Percentiles rank a stretch among this genome's conserved stretches.
These are phyloP conservation scores for Dichotomopilus funicola DNA, from an alignment of 2,329 filamentous ascomycete species.

Conservation along the genomic window DNA sequence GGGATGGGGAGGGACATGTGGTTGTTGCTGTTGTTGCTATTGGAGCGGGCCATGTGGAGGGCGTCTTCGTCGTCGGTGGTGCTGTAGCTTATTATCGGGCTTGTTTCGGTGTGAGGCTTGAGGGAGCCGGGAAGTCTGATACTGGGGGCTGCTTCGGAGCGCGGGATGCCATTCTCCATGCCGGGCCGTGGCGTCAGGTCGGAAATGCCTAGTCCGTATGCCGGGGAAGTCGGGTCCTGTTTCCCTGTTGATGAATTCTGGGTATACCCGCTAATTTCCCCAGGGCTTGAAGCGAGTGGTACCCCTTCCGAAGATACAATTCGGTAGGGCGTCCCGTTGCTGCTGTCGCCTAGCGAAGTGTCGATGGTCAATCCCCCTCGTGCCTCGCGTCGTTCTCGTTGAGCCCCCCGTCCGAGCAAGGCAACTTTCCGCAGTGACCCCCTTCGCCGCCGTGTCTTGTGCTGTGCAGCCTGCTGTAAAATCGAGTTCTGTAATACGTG, in stretches of 20 bases:
- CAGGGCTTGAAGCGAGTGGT: constrained; percentile 12
- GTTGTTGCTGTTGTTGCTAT: not conserved
- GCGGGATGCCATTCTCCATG: constrained; percentile 40
- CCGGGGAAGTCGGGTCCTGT: constrained; percentile 24
- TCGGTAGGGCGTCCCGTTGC: not conserved
- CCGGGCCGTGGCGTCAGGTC: constrained; percentile 41
- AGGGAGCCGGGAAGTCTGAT: not conserved
- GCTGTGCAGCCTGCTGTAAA: constrained; percentile 37
- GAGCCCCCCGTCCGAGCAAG: constrained; percentile 66
- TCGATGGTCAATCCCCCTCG: constrained; percentile 39
- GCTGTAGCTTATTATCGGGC: constrained; percentile 55
- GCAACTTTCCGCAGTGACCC: constrained; percentile 85
- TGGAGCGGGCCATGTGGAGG: constrained; percentile 44
- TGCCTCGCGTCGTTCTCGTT: constrained; percentile 51
- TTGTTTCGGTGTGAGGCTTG: constrained; percentile 26
- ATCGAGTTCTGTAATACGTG: constrained; percentile 32
- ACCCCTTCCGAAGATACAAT: not conserved
- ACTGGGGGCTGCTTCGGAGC: constrained; percentile 14
- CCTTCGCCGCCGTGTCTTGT: constrained; percentile 62
- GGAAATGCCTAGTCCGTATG: constrained; percentile 41
- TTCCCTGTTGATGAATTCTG: constrained; percentile 13
- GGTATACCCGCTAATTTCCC: constrained; percentile 21
- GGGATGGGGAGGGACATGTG: constrained; percentile 7
- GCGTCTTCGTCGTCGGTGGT: constrained; percentile 82
- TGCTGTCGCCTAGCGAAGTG: constrained; percentile 26